Percentiles rank a stretch among this genome's conserved stretches.
These are phyloP conservation scores for Cajanus cajan DNA, from an alignment of 306 rosid genomes.

Conservation along the genomic window DNA sequence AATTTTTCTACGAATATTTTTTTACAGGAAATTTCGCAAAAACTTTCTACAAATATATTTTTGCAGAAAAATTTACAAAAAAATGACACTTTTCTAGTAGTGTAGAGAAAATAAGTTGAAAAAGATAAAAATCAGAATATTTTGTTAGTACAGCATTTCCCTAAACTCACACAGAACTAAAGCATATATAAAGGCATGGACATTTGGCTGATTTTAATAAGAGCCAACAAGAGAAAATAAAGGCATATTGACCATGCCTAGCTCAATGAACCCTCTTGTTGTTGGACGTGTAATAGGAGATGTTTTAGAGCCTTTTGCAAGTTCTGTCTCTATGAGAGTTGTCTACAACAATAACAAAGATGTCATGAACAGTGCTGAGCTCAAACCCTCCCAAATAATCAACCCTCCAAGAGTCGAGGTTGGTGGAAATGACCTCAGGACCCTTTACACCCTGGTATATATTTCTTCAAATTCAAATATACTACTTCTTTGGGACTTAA, in stretches of 20 bases:
- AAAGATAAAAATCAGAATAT: neutral
- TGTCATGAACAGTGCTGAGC: constrained; percentile 29
- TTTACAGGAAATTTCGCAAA: too few species aligned
- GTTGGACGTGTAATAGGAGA: constrained; percentile 42
- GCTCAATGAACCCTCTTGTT: constrained; percentile 24
- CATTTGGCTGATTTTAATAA: neutral
- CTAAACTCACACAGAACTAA: neutral
- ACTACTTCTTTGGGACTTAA: too few species aligned
- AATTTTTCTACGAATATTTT: too few species aligned
- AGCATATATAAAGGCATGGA: neutral
- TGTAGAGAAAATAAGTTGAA: neutral
- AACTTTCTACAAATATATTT: too few species aligned
- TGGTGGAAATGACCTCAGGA: constrained; percentile 39
- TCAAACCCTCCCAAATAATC: constrained; percentile 32
- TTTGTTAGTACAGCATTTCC: neutral
- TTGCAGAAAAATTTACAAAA: too few species aligned
- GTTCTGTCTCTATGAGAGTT: constrained; percentile 21
- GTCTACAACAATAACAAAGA: constrained; percentile 23
- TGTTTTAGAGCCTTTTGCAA: constrained; percentile 30
- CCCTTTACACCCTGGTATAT: constrained; percentile 31
- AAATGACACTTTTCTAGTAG: too few species aligned
- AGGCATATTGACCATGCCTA: neutral
- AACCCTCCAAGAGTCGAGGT: constrained; percentile 39
- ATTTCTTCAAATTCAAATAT: too few species aligned
- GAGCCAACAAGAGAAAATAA: neutral